Percentiles rank a stretch among this genome's conserved stretches.
Evolutionary conservation across 345 rosid species (phyloP).

Genomic region (Citrus mangshanensis): DNA sequence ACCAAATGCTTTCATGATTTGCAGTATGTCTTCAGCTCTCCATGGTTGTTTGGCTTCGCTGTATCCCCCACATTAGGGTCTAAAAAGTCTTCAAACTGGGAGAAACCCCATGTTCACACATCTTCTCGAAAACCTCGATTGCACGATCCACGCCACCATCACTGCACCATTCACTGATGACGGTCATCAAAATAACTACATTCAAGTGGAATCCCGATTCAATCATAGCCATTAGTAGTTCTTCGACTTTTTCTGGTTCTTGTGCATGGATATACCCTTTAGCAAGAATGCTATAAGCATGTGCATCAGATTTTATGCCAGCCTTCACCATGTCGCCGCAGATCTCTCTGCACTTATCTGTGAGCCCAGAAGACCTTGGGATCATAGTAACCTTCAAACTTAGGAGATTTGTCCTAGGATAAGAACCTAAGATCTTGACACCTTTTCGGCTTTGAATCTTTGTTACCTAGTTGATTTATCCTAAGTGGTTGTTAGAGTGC

Average conservation of each 20-base stretch:
- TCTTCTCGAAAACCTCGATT: constrained; percentile 39
- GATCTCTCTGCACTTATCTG: constrained; percentile 45
- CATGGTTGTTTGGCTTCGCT: constrained; percentile 54
- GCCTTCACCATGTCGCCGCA: constrained; percentile 58
- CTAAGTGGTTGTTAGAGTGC: too few species aligned
- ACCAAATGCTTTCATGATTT: constrained; percentile 47
- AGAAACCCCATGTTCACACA: constrained; percentile 48
- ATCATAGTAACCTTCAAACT: too few species aligned
- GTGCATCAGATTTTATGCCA: constrained; percentile 52
- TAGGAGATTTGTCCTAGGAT: too few species aligned
- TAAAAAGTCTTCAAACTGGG: constrained; percentile 61
- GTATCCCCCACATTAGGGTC: constrained; percentile 55
- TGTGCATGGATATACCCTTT: constrained; percentile 59
- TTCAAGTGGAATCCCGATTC: constrained; percentile 36
- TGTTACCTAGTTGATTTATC: too few species aligned
- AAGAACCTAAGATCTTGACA: accelerated
- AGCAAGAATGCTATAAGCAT: constrained; percentile 57
- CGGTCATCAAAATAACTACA: constrained; percentile 56
- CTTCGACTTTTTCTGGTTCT: constrained; percentile 54
- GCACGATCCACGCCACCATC: constrained; percentile 50
- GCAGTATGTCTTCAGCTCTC: constrained; percentile 62
- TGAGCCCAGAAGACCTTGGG: too few species aligned
- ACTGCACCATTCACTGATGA: constrained; percentile 65
- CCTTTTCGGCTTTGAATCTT: too few species aligned
- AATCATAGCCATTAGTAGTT: constrained; percentile 41